Evolutionary conservation across 495 filamentous ascomycete genomes (phyloP).

Genomic region (Ascodesmis nigricans): DNA sequence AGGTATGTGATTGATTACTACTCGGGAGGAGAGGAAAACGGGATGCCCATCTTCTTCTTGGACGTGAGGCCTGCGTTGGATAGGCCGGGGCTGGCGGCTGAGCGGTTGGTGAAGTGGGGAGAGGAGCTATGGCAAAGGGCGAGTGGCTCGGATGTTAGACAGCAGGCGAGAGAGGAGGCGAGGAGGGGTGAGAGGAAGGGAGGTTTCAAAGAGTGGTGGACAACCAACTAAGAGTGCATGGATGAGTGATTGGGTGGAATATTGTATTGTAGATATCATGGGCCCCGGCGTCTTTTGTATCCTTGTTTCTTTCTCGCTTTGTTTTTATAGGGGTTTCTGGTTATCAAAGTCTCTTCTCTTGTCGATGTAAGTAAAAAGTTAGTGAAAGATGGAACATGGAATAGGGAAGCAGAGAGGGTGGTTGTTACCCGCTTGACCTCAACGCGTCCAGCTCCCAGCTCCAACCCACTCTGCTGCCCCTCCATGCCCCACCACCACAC

Average conservation of each 20-base stretch:
- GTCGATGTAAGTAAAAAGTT: too few species aligned
- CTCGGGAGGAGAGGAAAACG: slow-evolving; percentile 63
- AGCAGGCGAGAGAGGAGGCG: slow-evolving; percentile 10
- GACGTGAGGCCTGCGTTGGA: slow-evolving; percentile 94
- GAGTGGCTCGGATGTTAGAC: slow-evolving; percentile 43
- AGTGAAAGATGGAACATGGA: too few species aligned
- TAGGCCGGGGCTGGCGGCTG: slow-evolving; percentile 51
- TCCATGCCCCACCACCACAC: slow-evolving; percentile 2
- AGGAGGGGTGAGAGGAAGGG: slow-evolving; percentile 5
- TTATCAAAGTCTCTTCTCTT: background rate
- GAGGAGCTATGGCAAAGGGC: slow-evolving; percentile 86
- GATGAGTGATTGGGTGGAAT: background rate
- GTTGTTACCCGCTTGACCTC: too few species aligned
- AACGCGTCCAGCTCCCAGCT: too few species aligned
- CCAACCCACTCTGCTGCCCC: too few species aligned
- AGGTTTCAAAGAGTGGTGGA: background rate
- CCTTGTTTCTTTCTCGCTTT: slow-evolving; percentile 1
- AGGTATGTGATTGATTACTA: slow-evolving; percentile 99
- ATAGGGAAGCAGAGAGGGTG: too few species aligned
- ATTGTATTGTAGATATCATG: background rate
- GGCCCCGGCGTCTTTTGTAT: background rate
- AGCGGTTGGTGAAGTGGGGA: slow-evolving; percentile 73
- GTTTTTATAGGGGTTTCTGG: background rate
- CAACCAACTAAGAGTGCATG: background rate
- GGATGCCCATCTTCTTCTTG: slow-evolving; percentile 87